Base-by-base conservation (phyloP, 352 stramenopile species). In the Phytophthora colocasiae region DNA sequence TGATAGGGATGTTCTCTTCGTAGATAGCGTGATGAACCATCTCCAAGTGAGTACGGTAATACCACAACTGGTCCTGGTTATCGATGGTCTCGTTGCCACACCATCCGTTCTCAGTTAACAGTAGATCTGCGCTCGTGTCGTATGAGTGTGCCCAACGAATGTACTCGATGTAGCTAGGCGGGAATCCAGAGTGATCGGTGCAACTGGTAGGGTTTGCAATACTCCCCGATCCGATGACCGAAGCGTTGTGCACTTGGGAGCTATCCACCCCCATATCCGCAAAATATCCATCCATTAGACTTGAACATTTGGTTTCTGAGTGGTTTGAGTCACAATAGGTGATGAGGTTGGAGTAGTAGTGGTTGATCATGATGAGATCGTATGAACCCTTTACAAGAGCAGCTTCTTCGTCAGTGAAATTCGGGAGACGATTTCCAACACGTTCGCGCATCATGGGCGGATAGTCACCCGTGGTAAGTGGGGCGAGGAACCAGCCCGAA, bases 341-440 rank as follows among this genome's bases (percentile, higher is more conserved):
- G 10, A 86, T 75, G 0, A 53, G n/a, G 4, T 66, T 69, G 14
- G 78, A 77, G 34, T 51, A 66, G 72, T 98, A 98, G 65, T 98
- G 90, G 72, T 98, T 98, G 3, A 98, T 31, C 55, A 95, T 95
- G 47, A 98, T 87, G 49, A 98, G 91, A 52, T 98, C 96, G 57
- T 81, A 83, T 15, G 85, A 96, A 7, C 79, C 80, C 43, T 83
- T 79, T n/a, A 99, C 49, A 8, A 75, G 29, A 27, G 73, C 71
- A 38, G 83, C 53, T 58, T 98, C 75, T n/a, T 87, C 66, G 12
- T 60, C 12, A 15, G 94, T 96, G 70, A 98, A 98, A 22, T 46
- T 39, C 4, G 95, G 94, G 26, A 99, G 69, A 15, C 89, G 78
- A 15, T 78, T 69, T 17, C 91, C 85, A 7, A 92, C 80, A 29